Percentiles rank a stretch among this genome's conserved stretches.
phyloP scores from a whole-genome alignment of 306 rosid species.

The Morella rubra region DNA sequence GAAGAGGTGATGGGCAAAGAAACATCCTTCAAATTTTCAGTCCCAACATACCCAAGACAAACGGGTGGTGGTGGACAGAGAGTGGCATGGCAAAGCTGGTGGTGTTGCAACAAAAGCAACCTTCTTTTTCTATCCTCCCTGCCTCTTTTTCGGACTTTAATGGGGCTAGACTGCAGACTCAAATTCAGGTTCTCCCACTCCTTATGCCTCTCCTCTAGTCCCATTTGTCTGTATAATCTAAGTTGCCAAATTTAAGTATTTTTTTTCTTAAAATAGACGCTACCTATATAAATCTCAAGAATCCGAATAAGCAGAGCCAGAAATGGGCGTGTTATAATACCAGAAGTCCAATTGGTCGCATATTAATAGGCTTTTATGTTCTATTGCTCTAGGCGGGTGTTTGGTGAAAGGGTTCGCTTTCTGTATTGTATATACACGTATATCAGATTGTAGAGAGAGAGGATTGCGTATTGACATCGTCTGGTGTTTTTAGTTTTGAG shows the following conservation, averaged over 20 bases:
- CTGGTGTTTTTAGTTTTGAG: neutral
- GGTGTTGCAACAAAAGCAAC: conserved; percentile 57
- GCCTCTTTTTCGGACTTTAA: conserved; percentile 81
- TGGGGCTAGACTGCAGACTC: conserved; percentile 70
- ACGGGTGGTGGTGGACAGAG: conserved; percentile 9
- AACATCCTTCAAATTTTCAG: conserved; percentile 29
- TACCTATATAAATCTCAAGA: no score
- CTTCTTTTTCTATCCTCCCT: conserved; percentile 75
- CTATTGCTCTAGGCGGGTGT: neutral
- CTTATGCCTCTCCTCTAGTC: conserved; percentile 2
- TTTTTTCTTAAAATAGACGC: no score
- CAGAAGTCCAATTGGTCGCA: neutral
- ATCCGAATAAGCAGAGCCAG: no score
- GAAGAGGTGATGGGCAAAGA: conserved; percentile 24
- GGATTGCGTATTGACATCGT: neutral
- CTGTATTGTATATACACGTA: neutral
- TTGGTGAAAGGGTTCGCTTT: neutral
- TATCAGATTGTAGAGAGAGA: neutral
- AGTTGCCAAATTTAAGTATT: neutral
- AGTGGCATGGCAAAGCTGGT: conserved; percentile 69
- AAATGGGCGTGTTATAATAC: neutral
- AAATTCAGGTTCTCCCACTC: conserved; percentile 61
- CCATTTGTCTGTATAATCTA: neutral
- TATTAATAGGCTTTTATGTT: neutral
- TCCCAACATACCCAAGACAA: conserved; percentile 18